Evolutionary conservation across 345 rosid species (phyloP), one percentile per base, ranked within the genome.

Genomic region (Chamaenerion angustifolium): DNA sequence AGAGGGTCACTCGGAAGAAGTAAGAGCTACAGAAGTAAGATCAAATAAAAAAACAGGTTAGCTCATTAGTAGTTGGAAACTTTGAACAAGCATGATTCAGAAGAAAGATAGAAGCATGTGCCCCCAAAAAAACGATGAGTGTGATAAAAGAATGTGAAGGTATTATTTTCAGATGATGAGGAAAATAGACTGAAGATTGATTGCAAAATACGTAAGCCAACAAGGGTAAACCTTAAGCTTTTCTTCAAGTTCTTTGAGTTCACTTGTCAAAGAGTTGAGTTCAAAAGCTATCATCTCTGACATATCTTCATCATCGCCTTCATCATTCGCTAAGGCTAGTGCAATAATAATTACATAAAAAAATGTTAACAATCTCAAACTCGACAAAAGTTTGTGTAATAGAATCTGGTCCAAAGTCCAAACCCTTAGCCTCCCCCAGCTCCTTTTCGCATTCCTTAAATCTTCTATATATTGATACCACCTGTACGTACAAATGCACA

Each of bases 1-100:
- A 83, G 87, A 63, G 96, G 98, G 71, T 92, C 85, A 4, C 71
- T 75, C 12, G 98, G 98, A 69, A 92, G 82, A 52, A 92, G 74
- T 52, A 92, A 49, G 51, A 78, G 48, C 98, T 92, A 64, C 49
- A 43, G 63, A 49, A 12, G 59, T 4, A 48, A 8, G 48, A 10
- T 56, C 16, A 48, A 21, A 47, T 43, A 44, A 21, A 10, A 13
- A 13, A 10, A 8, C n/a, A 14, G 16, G 16, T 18, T 12, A 48
- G 18, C 41, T 50, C 42, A 27, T 10, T 17, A 21, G 42, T 25
- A 27, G 16, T 11, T 12, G n/a, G 18, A 35, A 14, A 50, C 11
- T 25, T 27, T 7, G 10, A 49, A 13, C 3, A 6, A 16, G 1
- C 21, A 27, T 47, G 13, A 47, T 17, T 10, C 52, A 17, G 40